Conservation (phyloP, 148 eudicot genomes). For the Fagopyrum esculentum region DNA sequence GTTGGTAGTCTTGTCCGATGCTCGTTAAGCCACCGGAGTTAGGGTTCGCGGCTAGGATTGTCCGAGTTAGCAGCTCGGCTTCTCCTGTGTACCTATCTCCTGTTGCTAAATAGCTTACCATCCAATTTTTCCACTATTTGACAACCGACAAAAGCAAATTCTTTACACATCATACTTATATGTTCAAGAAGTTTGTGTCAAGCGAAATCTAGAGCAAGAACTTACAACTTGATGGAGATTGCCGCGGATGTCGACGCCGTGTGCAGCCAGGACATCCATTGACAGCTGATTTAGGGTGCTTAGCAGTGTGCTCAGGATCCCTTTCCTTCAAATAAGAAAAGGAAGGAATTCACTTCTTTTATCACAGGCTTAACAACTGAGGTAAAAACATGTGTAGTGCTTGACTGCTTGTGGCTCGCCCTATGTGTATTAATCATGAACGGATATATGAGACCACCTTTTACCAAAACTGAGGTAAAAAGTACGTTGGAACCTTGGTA, state of each 20-base stretch:
- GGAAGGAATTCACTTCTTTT: neutral
- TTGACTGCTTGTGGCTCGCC: no score
- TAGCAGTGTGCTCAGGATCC: neutral
- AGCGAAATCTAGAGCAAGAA: neutral
- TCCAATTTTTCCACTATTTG: slow-evolving; percentile 4
- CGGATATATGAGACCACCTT: no score
- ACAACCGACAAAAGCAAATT: neutral
- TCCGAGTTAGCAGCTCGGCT: neutral
- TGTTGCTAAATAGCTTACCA: neutral
- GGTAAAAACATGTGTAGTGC: no score
- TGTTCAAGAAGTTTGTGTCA: neutral
- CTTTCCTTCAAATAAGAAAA: neutral
- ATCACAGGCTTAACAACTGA: no score
- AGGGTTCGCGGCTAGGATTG: neutral
- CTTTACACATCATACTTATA: neutral
- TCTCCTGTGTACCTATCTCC: slow-evolving; percentile 3
- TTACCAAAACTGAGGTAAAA: no score
- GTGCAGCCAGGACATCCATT: neutral
- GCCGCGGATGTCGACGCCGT: slow-evolving; percentile 4
- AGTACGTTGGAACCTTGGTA: no score
- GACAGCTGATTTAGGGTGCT: neutral
- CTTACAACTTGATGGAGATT: neutral
- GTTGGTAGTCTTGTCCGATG: neutral
- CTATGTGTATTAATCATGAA: no score
- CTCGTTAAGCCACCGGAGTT: neutral